A percentile compares a stretch with the other conserved stretches of the same genome.
phyloP scores from a whole-genome alignment of 441 rosid species.

The Corymbia calophylla region DNA sequence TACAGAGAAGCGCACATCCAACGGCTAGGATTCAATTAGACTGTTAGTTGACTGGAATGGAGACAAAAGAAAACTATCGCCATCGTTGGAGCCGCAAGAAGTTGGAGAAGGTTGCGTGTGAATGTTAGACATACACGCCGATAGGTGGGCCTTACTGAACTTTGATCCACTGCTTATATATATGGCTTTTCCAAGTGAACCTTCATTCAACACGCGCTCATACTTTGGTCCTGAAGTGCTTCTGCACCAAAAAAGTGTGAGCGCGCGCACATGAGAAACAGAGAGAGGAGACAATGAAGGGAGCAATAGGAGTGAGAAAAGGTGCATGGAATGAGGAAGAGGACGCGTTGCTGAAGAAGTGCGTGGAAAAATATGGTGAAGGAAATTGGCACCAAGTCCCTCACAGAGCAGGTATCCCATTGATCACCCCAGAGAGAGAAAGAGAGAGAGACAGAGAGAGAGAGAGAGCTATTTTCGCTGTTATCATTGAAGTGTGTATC shows the following conservation, averaged over 20 bases:
- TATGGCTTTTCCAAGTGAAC: neutral
- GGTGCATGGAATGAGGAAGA: slow-evolving; percentile 22
- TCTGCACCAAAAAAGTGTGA: neutral
- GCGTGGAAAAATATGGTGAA: slow-evolving; percentile 35
- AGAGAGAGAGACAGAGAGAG: neutral
- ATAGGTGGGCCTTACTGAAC: neutral
- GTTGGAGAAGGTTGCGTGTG: neutral
- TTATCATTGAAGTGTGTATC: neutral
- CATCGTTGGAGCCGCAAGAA: neutral
- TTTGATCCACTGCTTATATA: neutral
- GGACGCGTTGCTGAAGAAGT: slow-evolving; percentile 26
- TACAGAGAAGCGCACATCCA: neutral
- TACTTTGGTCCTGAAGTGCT: neutral
- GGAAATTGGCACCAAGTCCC: slow-evolving; percentile 54
- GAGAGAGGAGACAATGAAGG: neutral
- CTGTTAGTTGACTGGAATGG: neutral
- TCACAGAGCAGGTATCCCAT: slow-evolving; percentile 26
- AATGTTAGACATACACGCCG: neutral
- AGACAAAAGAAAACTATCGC: neutral
- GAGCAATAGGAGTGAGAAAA: neutral
- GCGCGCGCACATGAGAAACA: no score
- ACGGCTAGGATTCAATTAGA: neutral
- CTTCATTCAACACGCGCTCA: neutral
- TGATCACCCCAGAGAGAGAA: neutral
- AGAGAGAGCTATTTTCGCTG: neutral